These are phyloP conservation scores for Mycena sanguinolenta DNA, from an alignment of 768 basidiomycete species.

Conservation along the genomic window DNA sequence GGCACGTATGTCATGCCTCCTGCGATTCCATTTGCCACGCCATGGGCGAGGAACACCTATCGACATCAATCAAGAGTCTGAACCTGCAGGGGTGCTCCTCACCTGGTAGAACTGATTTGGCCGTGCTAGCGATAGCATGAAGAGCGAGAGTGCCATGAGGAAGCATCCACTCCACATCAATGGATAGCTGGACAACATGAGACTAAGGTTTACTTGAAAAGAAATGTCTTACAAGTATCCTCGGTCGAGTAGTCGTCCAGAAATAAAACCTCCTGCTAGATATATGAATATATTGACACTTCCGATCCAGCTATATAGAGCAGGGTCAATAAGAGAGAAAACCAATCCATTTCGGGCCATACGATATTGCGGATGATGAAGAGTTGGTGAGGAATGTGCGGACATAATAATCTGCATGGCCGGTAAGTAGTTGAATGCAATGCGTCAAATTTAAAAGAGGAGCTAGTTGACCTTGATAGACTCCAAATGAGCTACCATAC, in stretches of 20 bases:
- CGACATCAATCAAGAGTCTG: background rate
- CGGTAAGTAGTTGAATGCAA: constrained; percentile 32
- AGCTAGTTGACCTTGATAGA: constrained; percentile 47
- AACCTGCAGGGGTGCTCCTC: background rate
- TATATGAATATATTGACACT: constrained; percentile 63
- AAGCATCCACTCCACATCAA: constrained; percentile 60
- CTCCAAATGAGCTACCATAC: constrained; percentile 53
- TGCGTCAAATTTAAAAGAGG: constrained; percentile 22
- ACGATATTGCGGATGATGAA: constrained; percentile 54
- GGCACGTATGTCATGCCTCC: constrained; percentile 68
- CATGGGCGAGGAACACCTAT: constrained; percentile 65
- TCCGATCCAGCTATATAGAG: constrained; percentile 54
- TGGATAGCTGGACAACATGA: constrained; percentile 48
- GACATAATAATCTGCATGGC: constrained; percentile 53
- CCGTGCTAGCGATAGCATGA: constrained; percentile 57
- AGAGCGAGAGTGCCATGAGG: constrained; percentile 59
- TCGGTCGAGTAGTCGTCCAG: constrained; percentile 65
- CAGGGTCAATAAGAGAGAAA: background rate
- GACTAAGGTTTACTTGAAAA: background rate
- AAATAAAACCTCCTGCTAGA: constrained; percentile 58
- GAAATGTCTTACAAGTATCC: constrained; percentile 60
- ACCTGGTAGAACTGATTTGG: constrained; percentile 53
- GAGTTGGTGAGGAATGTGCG: constrained; percentile 52
- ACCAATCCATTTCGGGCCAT: constrained; percentile 30
- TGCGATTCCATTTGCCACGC: constrained; percentile 63